A percentile compares a stretch with the other conserved stretches of the same genome.
These are phyloP conservation scores for Citropsis articulata DNA, from an alignment of 345 rosid genomes.

Conservation along the genomic window DNA sequence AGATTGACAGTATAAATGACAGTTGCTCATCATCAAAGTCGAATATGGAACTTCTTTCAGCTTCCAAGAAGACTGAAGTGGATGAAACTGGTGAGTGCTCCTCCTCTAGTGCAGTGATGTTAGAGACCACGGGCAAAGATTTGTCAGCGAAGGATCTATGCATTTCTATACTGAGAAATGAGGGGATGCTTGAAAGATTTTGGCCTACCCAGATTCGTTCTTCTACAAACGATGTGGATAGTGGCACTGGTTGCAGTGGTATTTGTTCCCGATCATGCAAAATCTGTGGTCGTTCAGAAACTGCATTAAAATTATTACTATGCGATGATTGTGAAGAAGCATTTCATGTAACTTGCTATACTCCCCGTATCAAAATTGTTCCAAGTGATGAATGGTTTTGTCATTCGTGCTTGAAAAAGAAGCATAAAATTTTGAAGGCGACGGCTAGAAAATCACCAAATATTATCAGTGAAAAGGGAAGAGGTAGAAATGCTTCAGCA, in stretches of 20 bases:
- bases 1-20: conserved; percentile 56
- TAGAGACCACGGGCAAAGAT: conserved; percentile 31
- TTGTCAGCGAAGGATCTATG: conserved; percentile 41
- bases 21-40: conserved; percentile 70
- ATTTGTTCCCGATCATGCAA: conserved; percentile 53
- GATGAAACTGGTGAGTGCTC: conserved; percentile 60
- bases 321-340: conserved; percentile 89
- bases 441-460: conserved; percentile 30
- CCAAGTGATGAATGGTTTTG: conserved; percentile 82
- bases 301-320: conserved; percentile 54
- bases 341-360: conserved; percentile 76
- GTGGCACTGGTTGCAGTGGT: conserved; percentile 19
- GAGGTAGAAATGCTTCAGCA: conserved; percentile 31
- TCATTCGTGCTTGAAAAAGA: conserved; percentile 61
- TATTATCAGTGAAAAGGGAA: conserved; percentile 32
- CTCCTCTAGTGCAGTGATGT: conserved; percentile 50
- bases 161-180: conserved; percentile 33
- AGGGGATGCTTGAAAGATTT: conserved; percentile 33
- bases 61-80: conserved; percentile 41
- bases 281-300: conserved; percentile 52
- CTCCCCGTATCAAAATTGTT: conserved; percentile 45
- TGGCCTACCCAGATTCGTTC: conserved; percentile 16
- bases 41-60: conserved; percentile 44
- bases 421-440: conserved; percentile 35
- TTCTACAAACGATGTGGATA: conserved; percentile 25